Evolutionary conservation across 306 rosid species (phyloP).

Genomic region (Dalbergia cochinchinensis): DNA sequence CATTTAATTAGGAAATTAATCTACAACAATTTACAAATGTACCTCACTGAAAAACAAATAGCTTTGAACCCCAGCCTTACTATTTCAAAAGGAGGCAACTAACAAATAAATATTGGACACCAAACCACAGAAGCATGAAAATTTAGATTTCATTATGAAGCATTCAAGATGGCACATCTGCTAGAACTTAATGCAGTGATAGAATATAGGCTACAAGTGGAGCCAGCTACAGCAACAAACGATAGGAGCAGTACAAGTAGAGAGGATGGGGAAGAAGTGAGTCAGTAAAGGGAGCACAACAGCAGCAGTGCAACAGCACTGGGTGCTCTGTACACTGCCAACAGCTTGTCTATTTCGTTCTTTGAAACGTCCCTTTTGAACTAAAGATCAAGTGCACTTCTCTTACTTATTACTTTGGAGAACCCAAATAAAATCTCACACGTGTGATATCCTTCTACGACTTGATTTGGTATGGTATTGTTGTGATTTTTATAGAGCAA

Average conservation of each 20-base stretch:
- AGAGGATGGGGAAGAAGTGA: slow-evolving; percentile 35
- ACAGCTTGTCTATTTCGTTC: slow-evolving; percentile 66
- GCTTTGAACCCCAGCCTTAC: too few relatives aligned
- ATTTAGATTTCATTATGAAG: not conserved
- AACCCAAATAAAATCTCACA: slow-evolving; percentile 18
- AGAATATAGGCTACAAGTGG: slow-evolving; percentile 18
- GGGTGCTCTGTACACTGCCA: slow-evolving; percentile 54
- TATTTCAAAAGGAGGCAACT: not conserved
- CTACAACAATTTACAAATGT: too few relatives aligned
- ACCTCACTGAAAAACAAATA: too few relatives aligned
- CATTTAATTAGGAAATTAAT: too few relatives aligned
- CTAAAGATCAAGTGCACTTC: slow-evolving; percentile 37
- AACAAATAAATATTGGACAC: not conserved
- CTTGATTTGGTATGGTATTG: too few relatives aligned
- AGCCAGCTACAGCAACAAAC: not conserved
- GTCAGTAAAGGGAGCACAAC: slow-evolving; percentile 42
- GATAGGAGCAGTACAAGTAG: slow-evolving; percentile 6
- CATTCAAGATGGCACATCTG: not conserved
- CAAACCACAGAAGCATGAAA: not conserved
- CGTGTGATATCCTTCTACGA: slow-evolving; percentile 23
- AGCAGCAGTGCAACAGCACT: slow-evolving; percentile 46
- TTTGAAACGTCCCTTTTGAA: slow-evolving; percentile 68
- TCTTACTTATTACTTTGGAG: slow-evolving; percentile 29
- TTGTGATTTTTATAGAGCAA: too few relatives aligned
- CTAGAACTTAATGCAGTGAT: not conserved